Evolutionary conservation across 768 basidiomycete species (phyloP).

Genomic region (Trametes sanguinea): DNA sequence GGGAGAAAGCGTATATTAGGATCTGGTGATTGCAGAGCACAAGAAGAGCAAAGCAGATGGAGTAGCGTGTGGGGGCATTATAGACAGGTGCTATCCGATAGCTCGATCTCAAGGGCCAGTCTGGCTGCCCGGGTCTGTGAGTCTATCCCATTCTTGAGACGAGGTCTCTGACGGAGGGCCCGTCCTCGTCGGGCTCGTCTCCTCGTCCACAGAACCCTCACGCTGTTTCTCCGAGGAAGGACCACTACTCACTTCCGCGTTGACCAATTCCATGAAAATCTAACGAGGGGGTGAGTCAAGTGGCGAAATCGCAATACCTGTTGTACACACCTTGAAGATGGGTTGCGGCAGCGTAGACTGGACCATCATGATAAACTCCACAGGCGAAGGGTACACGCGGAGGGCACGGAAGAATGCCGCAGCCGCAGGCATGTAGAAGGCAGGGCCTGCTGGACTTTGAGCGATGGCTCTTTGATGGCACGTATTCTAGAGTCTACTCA

Average conservation of each 20-base stretch:
- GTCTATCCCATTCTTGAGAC: constrained; percentile 88
- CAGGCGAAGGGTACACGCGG: constrained; percentile 90
- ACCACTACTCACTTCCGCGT: constrained; percentile 89
- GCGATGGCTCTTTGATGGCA: not conserved
- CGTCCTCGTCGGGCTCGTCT: constrained; percentile 58
- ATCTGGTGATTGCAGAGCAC: constrained; percentile 28
- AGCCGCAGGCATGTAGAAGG: constrained; percentile 78
- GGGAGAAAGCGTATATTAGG: constrained; percentile 31
- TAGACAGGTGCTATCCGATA: constrained; percentile 16
- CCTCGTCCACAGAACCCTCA: constrained; percentile 44
- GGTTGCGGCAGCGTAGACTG: constrained; percentile 85
- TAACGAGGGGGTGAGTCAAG: constrained; percentile 27
- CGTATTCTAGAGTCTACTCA: constrained; percentile 35
- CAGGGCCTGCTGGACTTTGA: constrained; percentile 57
- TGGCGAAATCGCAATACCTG: not conserved
- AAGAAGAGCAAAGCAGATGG: constrained; percentile 16
- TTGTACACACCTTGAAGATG: constrained; percentile 66
- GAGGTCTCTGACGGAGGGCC: constrained; percentile 85
- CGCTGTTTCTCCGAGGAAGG: constrained; percentile 43
- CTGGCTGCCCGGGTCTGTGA: constrained; percentile 73
- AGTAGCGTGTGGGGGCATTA: constrained; percentile 18
- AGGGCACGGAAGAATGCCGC: constrained; percentile 92
- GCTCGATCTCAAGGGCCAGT: constrained; percentile 40
- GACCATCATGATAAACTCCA: constrained; percentile 94
- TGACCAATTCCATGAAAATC: constrained; percentile 83